Percentiles rank a stretch among this genome's conserved stretches.
These are phyloP conservation scores for Pseudocercospora crystallina DNA, from an alignment of 2,329 filamentous ascomycete genomes.

Conservation along the genomic window DNA sequence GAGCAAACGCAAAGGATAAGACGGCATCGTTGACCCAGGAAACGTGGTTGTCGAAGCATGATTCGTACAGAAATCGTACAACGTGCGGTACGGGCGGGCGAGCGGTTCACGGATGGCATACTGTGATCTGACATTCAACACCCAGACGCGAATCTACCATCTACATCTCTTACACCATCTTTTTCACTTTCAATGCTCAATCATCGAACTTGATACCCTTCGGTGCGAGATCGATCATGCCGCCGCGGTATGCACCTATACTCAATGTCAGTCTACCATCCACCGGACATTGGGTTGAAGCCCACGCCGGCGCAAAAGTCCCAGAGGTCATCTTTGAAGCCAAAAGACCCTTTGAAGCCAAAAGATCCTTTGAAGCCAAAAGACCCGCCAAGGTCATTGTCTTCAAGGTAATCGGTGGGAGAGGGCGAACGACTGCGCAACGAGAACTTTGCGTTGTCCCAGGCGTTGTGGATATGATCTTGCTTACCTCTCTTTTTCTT, in stretches of 20 bases:
- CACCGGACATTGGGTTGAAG: slow-evolving; percentile 11
- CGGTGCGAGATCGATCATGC: slow-evolving; percentile 77
- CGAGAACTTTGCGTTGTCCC: too few species aligned
- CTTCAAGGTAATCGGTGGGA: neutral
- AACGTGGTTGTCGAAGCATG: too few species aligned
- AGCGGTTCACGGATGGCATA: slow-evolving; percentile 64
- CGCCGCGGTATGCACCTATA: slow-evolving; percentile 83
- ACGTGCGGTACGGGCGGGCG: slow-evolving; percentile 75
- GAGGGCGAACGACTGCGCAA: too few species aligned
- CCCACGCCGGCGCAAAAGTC: slow-evolving; percentile 9
- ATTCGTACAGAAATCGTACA: slow-evolving; percentile 67
- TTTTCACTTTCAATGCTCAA: slow-evolving; percentile 39
- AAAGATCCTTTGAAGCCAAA: neutral
- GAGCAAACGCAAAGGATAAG: too few species aligned
- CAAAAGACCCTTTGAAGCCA: slow-evolving; percentile 10
- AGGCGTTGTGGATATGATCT: neutral
- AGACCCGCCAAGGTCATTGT: neutral
- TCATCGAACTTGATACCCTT: slow-evolving; percentile 96
- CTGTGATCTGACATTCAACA: slow-evolving; percentile 57
- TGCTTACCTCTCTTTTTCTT: slow-evolving; percentile 57
- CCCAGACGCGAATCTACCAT: neutral
- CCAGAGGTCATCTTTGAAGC: slow-evolving; percentile 7
- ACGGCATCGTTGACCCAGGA: slow-evolving; percentile 66
- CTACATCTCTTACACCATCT: neutral
- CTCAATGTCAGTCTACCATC: slow-evolving; percentile 26